Percentiles rank a stretch among this genome's conserved stretches.
These are phyloP conservation scores for Scleroderma bovista DNA, from an alignment of 768 basidiomycete genomes.

Conservation along the genomic window DNA sequence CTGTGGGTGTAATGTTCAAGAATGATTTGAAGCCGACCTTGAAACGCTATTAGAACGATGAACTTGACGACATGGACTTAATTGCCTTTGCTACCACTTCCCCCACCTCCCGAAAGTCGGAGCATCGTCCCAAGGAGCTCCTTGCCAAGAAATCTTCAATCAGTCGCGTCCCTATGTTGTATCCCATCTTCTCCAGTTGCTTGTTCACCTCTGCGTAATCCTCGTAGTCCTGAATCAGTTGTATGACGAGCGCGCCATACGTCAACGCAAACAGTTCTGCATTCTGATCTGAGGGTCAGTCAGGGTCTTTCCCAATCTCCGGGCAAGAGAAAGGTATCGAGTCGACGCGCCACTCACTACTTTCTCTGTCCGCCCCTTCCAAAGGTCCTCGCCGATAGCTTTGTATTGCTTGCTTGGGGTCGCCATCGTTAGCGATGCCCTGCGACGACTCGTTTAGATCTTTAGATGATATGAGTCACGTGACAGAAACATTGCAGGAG, in stretches of 20 bases:
- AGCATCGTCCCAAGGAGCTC: constrained; percentile 85
- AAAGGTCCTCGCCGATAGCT: constrained; percentile 87
- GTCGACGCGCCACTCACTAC: constrained; percentile 51
- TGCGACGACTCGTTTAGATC: neutral
- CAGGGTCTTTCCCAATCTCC: constrained; percentile 4
- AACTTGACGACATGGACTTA: neutral
- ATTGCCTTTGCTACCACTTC: constrained; percentile 91
- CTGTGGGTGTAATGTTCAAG: constrained; percentile 82
- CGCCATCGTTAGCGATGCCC: constrained; percentile 43
- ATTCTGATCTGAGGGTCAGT: constrained; percentile 52
- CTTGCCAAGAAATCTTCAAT: constrained; percentile 97
- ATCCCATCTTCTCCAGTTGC: constrained; percentile 99
- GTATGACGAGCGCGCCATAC: constrained; percentile 96
- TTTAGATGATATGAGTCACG: constrained; percentile 15
- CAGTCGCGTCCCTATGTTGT: constrained; percentile 92
- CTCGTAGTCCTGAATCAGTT: constrained; percentile 98
- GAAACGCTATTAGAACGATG: neutral
- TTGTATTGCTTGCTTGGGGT: constrained; percentile 82
- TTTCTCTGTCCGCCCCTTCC: constrained; percentile 94
- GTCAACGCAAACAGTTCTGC: constrained; percentile 96
- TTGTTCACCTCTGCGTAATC: constrained; percentile 94
- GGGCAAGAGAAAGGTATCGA: constrained; percentile 13
- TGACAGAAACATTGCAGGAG: constrained; percentile 5
- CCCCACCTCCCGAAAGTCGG: constrained; percentile 90
- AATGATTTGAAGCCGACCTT: constrained; percentile 98